Evolutionary conservation across 2,329 filamentous ascomycete species (phyloP).

Genomic region (Talaromyces pinophilus): DNA sequence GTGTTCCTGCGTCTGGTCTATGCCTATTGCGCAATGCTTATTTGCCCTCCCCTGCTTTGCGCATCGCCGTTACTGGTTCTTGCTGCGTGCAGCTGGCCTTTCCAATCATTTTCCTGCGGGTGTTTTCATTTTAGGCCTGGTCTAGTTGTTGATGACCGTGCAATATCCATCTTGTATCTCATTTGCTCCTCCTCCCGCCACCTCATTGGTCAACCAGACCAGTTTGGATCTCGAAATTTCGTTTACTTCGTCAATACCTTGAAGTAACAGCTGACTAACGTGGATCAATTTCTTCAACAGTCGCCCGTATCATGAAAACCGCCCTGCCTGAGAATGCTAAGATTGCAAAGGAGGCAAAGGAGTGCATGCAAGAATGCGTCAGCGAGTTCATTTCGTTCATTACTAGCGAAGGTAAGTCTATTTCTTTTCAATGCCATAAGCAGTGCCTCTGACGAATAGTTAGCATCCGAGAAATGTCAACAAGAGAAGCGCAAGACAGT

Average conservation of each 20-base stretch:
- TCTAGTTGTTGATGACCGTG: background rate
- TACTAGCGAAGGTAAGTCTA: slow-evolving; percentile 84
- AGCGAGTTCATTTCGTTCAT: slow-evolving; percentile 99
- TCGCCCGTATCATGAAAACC: slow-evolving; percentile 98
- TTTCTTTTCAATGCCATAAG: background rate
- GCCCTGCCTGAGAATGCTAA: slow-evolving; percentile 97
- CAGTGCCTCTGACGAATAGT: background rate
- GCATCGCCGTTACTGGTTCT: slow-evolving; percentile 13
- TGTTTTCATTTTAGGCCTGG: slow-evolving; percentile 6
- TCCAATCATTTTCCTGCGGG: slow-evolving; percentile 21
- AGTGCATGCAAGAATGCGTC: slow-evolving; percentile 99
- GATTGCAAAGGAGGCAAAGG: slow-evolving; percentile 98
- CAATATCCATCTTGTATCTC: slow-evolving; percentile 4
- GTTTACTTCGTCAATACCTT: background rate
- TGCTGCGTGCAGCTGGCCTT: slow-evolving; percentile 26
- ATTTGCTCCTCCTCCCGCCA: slow-evolving; percentile 10
- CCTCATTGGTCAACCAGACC: slow-evolving; percentile 19
- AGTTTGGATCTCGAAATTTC: background rate
- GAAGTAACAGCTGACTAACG: background rate
- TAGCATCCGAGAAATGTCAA: slow-evolving; percentile 98
- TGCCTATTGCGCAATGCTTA: slow-evolving; percentile 53
- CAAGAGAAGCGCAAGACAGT: slow-evolving; percentile 99
- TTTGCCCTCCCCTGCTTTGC: slow-evolving; percentile 37
- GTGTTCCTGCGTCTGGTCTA: slow-evolving; percentile 38
- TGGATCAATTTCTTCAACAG: slow-evolving; percentile 59